Percentiles rank a stretch among this genome's conserved stretches.
These are phyloP conservation scores for Panaeolus cyanescens DNA, from an alignment of 768 basidiomycete species.

Conservation along the genomic window DNA sequence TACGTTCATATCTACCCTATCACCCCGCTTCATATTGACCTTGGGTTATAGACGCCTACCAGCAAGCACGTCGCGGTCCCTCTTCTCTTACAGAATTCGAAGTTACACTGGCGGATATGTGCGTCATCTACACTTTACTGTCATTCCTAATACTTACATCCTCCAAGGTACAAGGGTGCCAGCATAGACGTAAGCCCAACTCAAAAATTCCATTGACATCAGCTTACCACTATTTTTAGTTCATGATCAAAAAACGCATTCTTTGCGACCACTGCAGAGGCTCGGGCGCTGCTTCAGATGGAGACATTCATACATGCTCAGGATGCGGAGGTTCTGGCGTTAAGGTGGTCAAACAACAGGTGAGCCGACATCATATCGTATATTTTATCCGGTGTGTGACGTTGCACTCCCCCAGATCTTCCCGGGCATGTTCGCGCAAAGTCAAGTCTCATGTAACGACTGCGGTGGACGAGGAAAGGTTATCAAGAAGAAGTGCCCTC, in stretches of 20 bases:
- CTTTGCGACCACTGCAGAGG: slow-evolving; percentile 98
- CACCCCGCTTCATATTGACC: background rate
- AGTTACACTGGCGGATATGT: slow-evolving; percentile 85
- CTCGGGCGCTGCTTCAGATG: slow-evolving; percentile 87
- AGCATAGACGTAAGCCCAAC: slow-evolving; percentile 72
- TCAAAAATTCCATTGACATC: background rate
- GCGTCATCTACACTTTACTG: slow-evolving; percentile 22
- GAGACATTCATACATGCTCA: slow-evolving; percentile 85
- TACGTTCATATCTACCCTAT: slow-evolving; percentile 33
- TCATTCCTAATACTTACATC: slow-evolving; percentile 9
- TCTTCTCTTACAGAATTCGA: slow-evolving; percentile 83
- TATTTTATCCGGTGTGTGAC: background rate
- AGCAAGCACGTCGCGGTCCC: slow-evolving; percentile 75
- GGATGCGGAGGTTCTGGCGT: slow-evolving; percentile 86
- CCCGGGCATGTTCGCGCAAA: slow-evolving; percentile 95
- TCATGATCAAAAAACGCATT: slow-evolving; percentile 88
- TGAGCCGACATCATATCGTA: slow-evolving; percentile 10
- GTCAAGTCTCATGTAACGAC: slow-evolving; percentile 79
- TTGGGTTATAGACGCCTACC: slow-evolving; percentile 43
- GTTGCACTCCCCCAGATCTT: slow-evolving; percentile 56
- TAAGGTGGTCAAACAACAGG: slow-evolving; percentile 84
- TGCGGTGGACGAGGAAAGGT: slow-evolving; percentile 84
- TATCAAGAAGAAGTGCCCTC: slow-evolving; percentile 77
- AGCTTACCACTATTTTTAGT: slow-evolving; percentile 47
- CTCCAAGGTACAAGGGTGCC: slow-evolving; percentile 74